Percentiles rank a stretch among this genome's conserved stretches.
These are phyloP conservation scores for Penicillium diatomitis DNA, from an alignment of 495 filamentous ascomycete species.

Conservation along the genomic window DNA sequence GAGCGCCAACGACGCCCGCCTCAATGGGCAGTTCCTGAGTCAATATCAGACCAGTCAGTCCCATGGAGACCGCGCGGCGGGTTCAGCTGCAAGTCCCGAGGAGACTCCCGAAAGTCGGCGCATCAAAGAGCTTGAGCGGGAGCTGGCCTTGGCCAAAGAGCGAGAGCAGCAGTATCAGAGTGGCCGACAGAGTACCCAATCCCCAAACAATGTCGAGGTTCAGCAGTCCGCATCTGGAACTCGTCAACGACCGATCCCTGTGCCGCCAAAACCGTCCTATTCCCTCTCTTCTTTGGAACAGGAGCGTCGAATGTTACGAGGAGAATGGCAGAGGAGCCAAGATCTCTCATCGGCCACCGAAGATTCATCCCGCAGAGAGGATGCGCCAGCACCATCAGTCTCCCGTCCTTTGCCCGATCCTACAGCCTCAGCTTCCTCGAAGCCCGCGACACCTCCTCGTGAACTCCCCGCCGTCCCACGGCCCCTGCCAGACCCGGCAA, in stretches of 20 bases:
- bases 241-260: slow-evolving; percentile 34
- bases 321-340: slow-evolving; percentile 55
- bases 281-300: slow-evolving; percentile 63
- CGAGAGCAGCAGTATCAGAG: slow-evolving; percentile 77
- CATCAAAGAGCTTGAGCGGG: slow-evolving; percentile 73
- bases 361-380: slow-evolving; percentile 14
- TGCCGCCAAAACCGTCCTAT: slow-evolving; percentile 46
- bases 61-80: slow-evolving; percentile 4
- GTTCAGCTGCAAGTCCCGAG: slow-evolving; percentile 12
- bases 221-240: slow-evolving; percentile 25
- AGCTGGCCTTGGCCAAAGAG: slow-evolving; percentile 77
- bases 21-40: slow-evolving; percentile 77
- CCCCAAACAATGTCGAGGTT: slow-evolving; percentile 19
- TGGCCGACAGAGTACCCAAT: slow-evolving; percentile 55
- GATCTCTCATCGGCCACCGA: slow-evolving; percentile 15
- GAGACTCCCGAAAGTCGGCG: slow-evolving; percentile 48
- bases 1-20: slow-evolving; percentile 50
- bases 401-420: slow-evolving; percentile 34
- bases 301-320: slow-evolving; percentile 65
- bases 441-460: slow-evolving; percentile 9
- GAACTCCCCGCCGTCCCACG: slow-evolving; percentile 18
- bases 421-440: slow-evolving; percentile 18
- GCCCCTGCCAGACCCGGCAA: slow-evolving; percentile 24
- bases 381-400: slow-evolving; percentile 21
- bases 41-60: slow-evolving; percentile 61